Conservation (phyloP, 371 early-diverging fungal species). For the Nosema granulosis region DNA sequence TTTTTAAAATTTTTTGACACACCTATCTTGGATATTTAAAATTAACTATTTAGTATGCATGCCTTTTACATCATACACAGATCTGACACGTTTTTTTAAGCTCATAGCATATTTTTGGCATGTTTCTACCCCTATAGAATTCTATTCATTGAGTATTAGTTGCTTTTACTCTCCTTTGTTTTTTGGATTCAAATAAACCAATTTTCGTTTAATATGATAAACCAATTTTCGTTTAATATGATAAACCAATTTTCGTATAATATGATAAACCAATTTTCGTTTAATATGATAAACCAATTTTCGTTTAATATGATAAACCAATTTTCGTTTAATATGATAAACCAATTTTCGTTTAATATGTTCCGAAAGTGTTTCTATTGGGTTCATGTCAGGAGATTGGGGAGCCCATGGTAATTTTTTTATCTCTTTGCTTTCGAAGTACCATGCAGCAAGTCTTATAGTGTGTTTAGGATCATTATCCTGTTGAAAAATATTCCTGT, state of each 20-base stretch:
- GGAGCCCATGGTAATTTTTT: neutral
- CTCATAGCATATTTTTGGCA: neutral
- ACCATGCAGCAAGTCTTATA: neutral
- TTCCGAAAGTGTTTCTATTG: neutral
- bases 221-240: too few relatives aligned
- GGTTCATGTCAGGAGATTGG: neutral
- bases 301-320: too few relatives aligned
- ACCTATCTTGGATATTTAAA: neutral
- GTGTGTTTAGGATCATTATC: neutral
- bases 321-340: too few relatives aligned
- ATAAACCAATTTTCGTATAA: too few relatives aligned
- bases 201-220: too few relatives aligned
- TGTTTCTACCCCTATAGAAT: neutral
- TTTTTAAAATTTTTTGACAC: neutral
- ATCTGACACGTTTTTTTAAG: neutral
- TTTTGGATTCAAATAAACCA: neutral
- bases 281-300: too few relatives aligned
- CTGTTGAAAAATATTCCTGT: neutral
- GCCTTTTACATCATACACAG: neutral
- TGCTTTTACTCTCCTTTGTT: neutral
- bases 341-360: too few relatives aligned
- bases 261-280: too few relatives aligned
- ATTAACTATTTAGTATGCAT: neutral
- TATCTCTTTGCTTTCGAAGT: neutral
- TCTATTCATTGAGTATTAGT: neutral